These are phyloP conservation scores for Suhomyces atakaporum DNA, from an alignment of 1,139 yeast genomes.

Conservation along the genomic window DNA sequence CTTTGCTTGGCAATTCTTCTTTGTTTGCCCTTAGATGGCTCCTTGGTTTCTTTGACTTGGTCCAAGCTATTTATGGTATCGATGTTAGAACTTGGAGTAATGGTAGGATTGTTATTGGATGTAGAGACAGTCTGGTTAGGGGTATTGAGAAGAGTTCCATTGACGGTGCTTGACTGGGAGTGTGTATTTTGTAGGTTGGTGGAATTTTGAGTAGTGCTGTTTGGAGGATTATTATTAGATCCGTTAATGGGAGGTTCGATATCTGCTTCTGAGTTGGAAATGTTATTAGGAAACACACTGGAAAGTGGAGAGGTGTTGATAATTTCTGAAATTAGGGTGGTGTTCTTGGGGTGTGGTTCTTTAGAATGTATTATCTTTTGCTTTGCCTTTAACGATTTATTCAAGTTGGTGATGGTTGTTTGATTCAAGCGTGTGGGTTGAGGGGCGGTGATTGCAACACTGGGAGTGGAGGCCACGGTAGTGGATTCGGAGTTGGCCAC, in stretches of 20 bases:
- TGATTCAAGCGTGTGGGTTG: constrained; percentile 25
- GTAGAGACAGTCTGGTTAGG: constrained; percentile 1
- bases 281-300: constrained; percentile 26
- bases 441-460: constrained; percentile 3
- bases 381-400: constrained; percentile 44
- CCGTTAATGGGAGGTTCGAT: not conserved
- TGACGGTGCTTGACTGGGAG: not conserved
- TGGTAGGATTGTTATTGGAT: constrained; percentile 2
- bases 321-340: constrained; percentile 37
- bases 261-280: constrained; percentile 10
- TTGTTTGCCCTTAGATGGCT: constrained; percentile 13
- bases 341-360: constrained; percentile 40
- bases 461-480: not conserved
- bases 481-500: not conserved
- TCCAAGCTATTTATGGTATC: constrained; percentile 8
- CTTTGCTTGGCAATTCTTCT: constrained; percentile 20
- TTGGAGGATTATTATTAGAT: not conserved
- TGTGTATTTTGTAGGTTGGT: constrained; percentile 1
- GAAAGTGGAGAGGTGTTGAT: constrained; percentile 39
- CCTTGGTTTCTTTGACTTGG: constrained; percentile 1
- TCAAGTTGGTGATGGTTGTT: constrained; percentile 36
- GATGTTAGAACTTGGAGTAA: constrained; percentile 7
- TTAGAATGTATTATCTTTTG: constrained; percentile 41
- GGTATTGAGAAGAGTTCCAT: constrained; percentile 5
- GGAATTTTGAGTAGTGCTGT: not conserved